Evolutionary conservation across 2,329 filamentous ascomycete species (phyloP), one percentile per base, ranked within the genome.

Genomic region (Claviceps capensis): DNA sequence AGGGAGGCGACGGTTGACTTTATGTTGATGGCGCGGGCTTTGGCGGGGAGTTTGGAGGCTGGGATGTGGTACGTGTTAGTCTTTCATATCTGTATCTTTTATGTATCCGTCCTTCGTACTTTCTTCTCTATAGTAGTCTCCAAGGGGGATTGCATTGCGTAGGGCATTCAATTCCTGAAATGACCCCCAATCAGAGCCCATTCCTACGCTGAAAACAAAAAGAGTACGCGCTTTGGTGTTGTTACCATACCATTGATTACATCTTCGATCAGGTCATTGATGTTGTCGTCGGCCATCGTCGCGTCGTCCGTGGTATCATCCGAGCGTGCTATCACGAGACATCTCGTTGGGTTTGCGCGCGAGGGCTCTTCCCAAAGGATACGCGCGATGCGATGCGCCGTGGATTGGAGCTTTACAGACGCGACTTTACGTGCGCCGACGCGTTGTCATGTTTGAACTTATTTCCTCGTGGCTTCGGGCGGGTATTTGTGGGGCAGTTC

Each of bases 1-100:
- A 89, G 72, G 26, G 69, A 76, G 63, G 87, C 80, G 48, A 88
- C 75, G 16, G 79, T 71, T 19, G 78, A 72, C 57, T 83, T 82
- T 56, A 88, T 76, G 60, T 75, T 79, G 46, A 73, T 72, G 36
- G 71, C 68, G 46, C 87, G 79, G 58, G 83, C 78, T 63, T 86
- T 89, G 54, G 83, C 73, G 0, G 85, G 78, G 36, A 78, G 60
- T 58, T 74, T 77, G 19, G 81, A 77, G 22, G 78, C 80, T 83
- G 54, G 30, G 19, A 16, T 48, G 22, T 51, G 30, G 37, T 41
- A 23, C 17, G 23, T 8, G 41, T 43, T 43, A 43, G n/a, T 44
- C 13, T 44, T 44, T 16, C 3, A 16, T 26, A 14, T 44, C 16
- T 34, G 30, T 13, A 13, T 19, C 13, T 46, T 34, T 16, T 22